phyloP scores from a whole-genome alignment of 2,329 filamentous ascomycete species.

The Colletotrichum musicola region DNA sequence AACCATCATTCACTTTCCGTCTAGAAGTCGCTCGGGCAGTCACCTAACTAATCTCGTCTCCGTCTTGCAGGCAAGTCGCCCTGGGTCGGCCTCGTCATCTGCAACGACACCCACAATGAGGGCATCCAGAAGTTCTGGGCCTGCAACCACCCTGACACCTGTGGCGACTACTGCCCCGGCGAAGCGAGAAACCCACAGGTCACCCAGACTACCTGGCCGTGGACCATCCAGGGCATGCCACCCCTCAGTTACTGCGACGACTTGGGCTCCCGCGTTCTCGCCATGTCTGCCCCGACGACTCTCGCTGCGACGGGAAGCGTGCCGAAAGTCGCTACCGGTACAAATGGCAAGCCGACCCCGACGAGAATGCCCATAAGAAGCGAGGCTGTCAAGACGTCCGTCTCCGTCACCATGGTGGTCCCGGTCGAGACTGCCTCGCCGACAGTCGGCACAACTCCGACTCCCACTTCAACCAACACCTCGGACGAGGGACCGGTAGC shows the following conservation, averaged over 20 bases:
- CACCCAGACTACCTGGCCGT: conserved; percentile 24
- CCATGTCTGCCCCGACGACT: conserved; percentile 9
- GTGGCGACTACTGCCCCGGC: conserved; percentile 21
- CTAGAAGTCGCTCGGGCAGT: no score
- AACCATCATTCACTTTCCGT: no score
- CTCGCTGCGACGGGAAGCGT: conserved; percentile 20
- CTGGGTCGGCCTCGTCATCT: conserved; percentile 34
- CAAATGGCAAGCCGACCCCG: neutral
- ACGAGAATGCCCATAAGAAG: neutral
- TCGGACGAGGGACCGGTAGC: neutral
- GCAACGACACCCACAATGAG: conserved; percentile 23
- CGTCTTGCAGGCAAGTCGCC: conserved; percentile 24
- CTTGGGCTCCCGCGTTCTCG: conserved; percentile 15
- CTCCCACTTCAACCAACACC: neutral
- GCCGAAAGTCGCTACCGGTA: neutral
- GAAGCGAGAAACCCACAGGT: neutral
- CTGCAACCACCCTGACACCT: conserved; percentile 31
- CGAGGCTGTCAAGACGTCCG: neutral
- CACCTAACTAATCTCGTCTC: neutral
- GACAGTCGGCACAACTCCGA: neutral
- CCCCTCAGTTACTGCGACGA: conserved; percentile 16
- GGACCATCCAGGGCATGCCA: conserved; percentile 13
- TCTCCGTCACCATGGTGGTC: neutral
- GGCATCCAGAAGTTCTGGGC: conserved; percentile 33
- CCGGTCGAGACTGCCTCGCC: neutral